Conservation (phyloP, 805 yeast species). For the Hanseniaspora thailandica region DNA sequence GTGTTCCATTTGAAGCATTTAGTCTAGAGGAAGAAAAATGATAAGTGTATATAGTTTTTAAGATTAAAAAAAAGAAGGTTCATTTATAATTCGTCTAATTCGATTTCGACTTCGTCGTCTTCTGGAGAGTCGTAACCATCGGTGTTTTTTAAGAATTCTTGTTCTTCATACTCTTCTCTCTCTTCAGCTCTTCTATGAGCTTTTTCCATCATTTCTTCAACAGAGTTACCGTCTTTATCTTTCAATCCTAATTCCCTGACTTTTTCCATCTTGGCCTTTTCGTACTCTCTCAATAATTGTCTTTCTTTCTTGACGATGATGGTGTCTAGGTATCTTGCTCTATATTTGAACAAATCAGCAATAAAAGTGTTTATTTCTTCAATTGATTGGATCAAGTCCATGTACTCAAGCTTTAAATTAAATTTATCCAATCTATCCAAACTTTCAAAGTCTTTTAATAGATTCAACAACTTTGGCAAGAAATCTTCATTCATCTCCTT, state of each 20-base stretch:
- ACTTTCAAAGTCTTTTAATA: slow-evolving; percentile 8
- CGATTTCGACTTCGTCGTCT: slow-evolving; percentile 7
- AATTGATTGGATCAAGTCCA: neutral
- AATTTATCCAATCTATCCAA: slow-evolving; percentile 3
- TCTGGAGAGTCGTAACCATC: neutral
- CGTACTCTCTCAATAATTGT: slow-evolving; percentile 21
- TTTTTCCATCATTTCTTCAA: slow-evolving; percentile 16
- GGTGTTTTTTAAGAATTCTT: slow-evolving; percentile 12
- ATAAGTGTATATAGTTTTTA: neutral
- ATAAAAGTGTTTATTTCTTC: neutral
- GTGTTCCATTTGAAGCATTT: slow-evolving; percentile 81
- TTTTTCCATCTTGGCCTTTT: slow-evolving; percentile 25
- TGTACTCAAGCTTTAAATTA: slow-evolving; percentile 2
- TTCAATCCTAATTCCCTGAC: slow-evolving; percentile 15
- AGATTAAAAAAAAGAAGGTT: too few species aligned
- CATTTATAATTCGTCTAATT: slow-evolving; percentile 16
- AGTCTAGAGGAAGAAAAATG: slow-evolving; percentile 35
- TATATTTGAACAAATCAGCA: slow-evolving; percentile 7
- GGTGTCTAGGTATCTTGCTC: slow-evolving; percentile 18
- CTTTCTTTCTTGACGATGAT: slow-evolving; percentile 24
- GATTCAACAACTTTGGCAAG: neutral
- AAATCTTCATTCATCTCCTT: neutral
- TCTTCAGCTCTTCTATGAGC: slow-evolving; percentile 24
- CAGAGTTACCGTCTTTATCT: slow-evolving; percentile 11
- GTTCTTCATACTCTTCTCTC: slow-evolving; percentile 17